phyloP scores from a whole-genome alignment of 2,329 filamentous ascomycete species.

The Cercospora canescens region DNA sequence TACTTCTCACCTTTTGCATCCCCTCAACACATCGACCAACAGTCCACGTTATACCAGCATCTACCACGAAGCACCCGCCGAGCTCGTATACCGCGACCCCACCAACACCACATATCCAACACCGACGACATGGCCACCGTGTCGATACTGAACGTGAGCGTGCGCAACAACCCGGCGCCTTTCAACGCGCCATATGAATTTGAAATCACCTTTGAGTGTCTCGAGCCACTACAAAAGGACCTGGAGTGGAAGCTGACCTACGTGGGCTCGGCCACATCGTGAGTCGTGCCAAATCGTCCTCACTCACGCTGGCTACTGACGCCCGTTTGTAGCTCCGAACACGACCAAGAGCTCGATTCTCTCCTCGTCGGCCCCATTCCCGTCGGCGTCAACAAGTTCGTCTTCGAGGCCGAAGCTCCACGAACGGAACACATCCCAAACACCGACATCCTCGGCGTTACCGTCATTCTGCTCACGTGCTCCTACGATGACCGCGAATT shows the following conservation, averaged over 20 bases:
- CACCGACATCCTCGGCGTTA: conserved; percentile 94
- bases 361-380: conserved; percentile 97
- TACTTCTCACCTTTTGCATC: too few species aligned
- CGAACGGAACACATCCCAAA: conserved; percentile 88
- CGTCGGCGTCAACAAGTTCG: conserved; percentile 96
- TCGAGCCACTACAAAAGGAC: conserved; percentile 93
- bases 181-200: conserved; percentile 94
- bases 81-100: background rate
- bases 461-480: conserved; percentile 93
- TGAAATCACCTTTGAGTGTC: conserved; percentile 97
- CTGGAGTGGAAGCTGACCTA: conserved; percentile 99
- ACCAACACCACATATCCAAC: background rate
- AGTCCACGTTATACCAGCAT: background rate
- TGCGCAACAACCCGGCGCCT: conserved; percentile 94
- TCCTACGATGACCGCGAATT: conserved; percentile 97
- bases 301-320: conserved; percentile 9
- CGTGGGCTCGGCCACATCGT: conserved; percentile 97
- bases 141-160: conserved; percentile 90
- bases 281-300: conserved; percentile 44
- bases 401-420: conserved; percentile 93
- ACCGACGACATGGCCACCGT: conserved; percentile 83
- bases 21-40: background rate
- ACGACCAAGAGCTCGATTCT: conserved; percentile 97
- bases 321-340: conserved; percentile 68
- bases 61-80: background rate